Conservation (phyloP, 192 early-diverging fungal genomes). For the Entophlyctis luteolus region DNA sequence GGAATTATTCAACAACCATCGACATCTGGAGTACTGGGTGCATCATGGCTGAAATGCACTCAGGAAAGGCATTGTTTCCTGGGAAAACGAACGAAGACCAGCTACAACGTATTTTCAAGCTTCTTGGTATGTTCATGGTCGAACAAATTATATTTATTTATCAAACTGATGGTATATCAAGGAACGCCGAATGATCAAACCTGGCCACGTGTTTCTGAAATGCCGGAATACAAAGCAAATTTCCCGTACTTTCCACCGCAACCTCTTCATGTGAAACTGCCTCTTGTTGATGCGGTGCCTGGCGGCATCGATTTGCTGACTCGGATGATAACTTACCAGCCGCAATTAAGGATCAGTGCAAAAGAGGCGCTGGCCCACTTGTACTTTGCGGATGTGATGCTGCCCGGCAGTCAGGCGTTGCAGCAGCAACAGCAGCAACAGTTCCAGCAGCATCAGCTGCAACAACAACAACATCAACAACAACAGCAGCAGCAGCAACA, state of each 20-base stretch:
- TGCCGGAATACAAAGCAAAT: slow-evolving; percentile 82
- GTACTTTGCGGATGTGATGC: slow-evolving; percentile 61
- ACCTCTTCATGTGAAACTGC: slow-evolving; percentile 65
- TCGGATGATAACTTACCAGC: slow-evolving; percentile 72
- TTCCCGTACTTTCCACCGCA: slow-evolving; percentile 71
- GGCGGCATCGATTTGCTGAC: slow-evolving; percentile 77
- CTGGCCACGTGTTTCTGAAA: slow-evolving; percentile 83
- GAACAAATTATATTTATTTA: slow-evolving; percentile 43
- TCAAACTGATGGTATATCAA: slow-evolving; percentile 60
- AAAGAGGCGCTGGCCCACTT: slow-evolving; percentile 64
- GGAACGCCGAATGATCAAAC: slow-evolving; percentile 53
- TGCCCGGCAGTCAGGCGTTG: neutral
- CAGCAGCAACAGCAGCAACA: neutral
- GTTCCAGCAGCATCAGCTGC: slow-evolving; percentile 67
- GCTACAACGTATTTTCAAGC: slow-evolving; percentile 86
- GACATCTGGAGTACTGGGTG: slow-evolving; percentile 98
- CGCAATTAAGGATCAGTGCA: slow-evolving; percentile 73
- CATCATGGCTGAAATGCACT: slow-evolving; percentile 84
- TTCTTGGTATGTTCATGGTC: slow-evolving; percentile 47
- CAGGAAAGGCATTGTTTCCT: slow-evolving; percentile 89
- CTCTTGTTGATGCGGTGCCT: slow-evolving; percentile 73
- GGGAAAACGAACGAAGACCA: slow-evolving; percentile 90
- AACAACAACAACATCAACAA: slow-evolving; percentile 29
- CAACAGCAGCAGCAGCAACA: slow-evolving; percentile 15
- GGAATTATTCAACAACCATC: slow-evolving; percentile 90